Base-by-base conservation (phyloP, 1,284 basidiomycete species). In the Inonotus hispidus region DNA sequence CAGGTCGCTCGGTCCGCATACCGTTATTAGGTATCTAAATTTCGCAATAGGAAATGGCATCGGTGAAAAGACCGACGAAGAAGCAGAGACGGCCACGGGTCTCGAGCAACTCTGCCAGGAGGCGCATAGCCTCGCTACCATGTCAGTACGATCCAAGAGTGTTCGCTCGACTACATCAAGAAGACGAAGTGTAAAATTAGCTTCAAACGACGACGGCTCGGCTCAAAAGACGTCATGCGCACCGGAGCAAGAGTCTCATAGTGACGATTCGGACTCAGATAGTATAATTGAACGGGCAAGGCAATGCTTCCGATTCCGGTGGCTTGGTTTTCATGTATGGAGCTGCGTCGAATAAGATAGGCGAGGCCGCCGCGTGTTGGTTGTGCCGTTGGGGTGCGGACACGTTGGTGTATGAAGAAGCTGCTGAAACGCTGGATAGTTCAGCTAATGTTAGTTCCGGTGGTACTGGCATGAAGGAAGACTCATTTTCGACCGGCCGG, bases 311-410 rank as follows among this genome's bases (percentile, higher is more conserved):
- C 6, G 63, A 63, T 25, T 38, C 61, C 35, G 66, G 66, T 32
- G 32, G 32, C 39, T 69, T 71, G 45, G 69, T 72, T 62, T 88
- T 84, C 68, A 84, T 88, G 69, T 95, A 95, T 69, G 95, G 94
- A 23, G 79, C 84, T 23, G 80, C 92, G 3, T 91, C 90, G 0
- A 85, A 94, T 73, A 95, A 93, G 75, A 91, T 97, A 64, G 94
- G 94, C 27, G 93, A 96, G 73, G 90, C 92, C 0, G 89, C 88
- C 66, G 83, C 85, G 3, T 93, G 90, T 71, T 98, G 94, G 93
- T 79, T 96, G 11, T 81, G 87, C 0, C 80, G 92, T 39, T 97
- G 94, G 93, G 92, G 88, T 0, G 72, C 75, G 19, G 93, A 96
- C 70, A 80, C 95, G 60, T 79, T 96, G 47, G 71, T 72, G 11